Conservation (phyloP, 2,329 filamentous ascomycete species). For the Fusarium virguliforme region DNA sequence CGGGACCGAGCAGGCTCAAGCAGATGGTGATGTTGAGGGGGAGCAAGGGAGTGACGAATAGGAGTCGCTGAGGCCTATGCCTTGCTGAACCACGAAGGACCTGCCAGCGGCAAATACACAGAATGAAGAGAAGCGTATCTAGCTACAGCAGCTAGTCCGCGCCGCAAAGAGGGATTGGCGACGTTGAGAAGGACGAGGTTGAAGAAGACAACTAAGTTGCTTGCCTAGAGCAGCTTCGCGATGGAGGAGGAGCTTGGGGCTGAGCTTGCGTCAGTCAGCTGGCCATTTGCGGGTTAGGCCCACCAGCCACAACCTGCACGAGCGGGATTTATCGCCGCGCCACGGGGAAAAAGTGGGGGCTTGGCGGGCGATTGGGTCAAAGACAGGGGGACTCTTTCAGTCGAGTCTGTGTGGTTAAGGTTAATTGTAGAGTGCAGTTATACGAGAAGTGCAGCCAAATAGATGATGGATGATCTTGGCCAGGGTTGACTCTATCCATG, state of each 20-base stretch:
- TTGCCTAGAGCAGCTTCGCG: slow-evolving; percentile 40
- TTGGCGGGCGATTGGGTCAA: background rate
- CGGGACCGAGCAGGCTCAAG: slow-evolving; percentile 31
- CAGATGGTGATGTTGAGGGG: slow-evolving; percentile 12
- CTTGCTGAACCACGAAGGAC: slow-evolving; percentile 38
- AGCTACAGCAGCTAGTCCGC: background rate
- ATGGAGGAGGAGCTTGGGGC: slow-evolving; percentile 45
- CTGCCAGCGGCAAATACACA: slow-evolving; percentile 19
- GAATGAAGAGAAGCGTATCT: background rate
- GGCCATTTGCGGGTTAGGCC: background rate
- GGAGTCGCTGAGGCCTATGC: slow-evolving; percentile 14
- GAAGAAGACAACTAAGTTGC: slow-evolving; percentile 36
- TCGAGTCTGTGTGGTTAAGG: slow-evolving; percentile 1
- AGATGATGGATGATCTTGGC: background rate
- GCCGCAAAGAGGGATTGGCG: slow-evolving; percentile 16
- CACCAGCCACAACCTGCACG: slow-evolving; percentile 37
- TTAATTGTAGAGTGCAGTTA: background rate
- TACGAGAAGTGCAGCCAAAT: background rate
- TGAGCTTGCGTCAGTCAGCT: slow-evolving; percentile 50
- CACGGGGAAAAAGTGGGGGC: slow-evolving; percentile 30
- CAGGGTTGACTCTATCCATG: background rate
- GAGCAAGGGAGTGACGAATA: slow-evolving; percentile 19
- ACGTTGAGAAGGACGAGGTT: slow-evolving; percentile 15
- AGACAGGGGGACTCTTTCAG: background rate
- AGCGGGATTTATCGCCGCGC: slow-evolving; percentile 15